phyloP scores from a whole-genome alignment of 1,284 basidiomycete species.

The Xerocomus amazonicus region DNA sequence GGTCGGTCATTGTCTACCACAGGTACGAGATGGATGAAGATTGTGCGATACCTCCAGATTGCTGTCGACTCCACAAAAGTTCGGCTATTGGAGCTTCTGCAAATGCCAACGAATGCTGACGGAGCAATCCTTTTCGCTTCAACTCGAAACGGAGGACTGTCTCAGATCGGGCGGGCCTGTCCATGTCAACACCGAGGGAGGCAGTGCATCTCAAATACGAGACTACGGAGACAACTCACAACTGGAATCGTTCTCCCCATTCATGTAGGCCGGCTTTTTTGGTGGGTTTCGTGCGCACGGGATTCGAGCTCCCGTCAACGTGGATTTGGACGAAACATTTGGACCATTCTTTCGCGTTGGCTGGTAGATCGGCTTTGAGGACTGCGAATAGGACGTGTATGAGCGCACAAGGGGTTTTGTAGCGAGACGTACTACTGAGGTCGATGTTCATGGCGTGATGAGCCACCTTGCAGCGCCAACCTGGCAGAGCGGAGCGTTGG shows the following conservation, averaged over 20 bases:
- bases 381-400: slow-evolving; percentile 7
- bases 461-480: too few relatives aligned
- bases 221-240: too few relatives aligned
- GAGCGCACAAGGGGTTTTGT: neutral
- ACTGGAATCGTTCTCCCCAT: slow-evolving; percentile 21
- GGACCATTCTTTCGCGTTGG: slow-evolving; percentile 17
- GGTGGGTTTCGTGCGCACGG: slow-evolving; percentile 12
- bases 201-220: too few relatives aligned
- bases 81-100: slow-evolving; percentile 17
- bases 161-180: slow-evolving; percentile 15
- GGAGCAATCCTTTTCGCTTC: slow-evolving; percentile 19
- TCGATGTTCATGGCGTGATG: slow-evolving; percentile 18
- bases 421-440: slow-evolving; percentile 15
- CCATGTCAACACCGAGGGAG: too few relatives aligned
- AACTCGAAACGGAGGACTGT: slow-evolving; percentile 25
- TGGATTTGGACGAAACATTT: slow-evolving; percentile 27
- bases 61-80: slow-evolving; percentile 10
- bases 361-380: slow-evolving; percentile 25
- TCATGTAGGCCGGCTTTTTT: slow-evolving; percentile 17
- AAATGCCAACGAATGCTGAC: slow-evolving; percentile 13
- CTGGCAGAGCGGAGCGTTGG: too few relatives aligned
- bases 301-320: slow-evolving; percentile 16
- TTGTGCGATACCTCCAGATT: slow-evolving; percentile 10
- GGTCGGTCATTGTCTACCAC: neutral
- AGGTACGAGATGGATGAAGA: neutral